Evolutionary conservation across 805 yeast genomes (phyloP), one percentile per base, ranked within the genome.

Genomic region (Pichia nanzhaoensis): DNA sequence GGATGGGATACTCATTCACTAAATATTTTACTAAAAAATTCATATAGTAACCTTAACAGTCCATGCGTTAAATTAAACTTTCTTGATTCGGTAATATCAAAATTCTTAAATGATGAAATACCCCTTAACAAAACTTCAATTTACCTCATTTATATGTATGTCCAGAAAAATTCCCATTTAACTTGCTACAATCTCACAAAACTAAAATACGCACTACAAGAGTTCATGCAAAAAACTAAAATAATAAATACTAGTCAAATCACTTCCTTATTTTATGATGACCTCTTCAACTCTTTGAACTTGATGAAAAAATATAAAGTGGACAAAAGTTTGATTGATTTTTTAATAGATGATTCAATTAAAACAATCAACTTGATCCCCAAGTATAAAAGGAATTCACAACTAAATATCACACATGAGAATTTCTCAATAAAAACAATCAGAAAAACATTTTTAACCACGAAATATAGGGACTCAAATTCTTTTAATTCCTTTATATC

Each of bases 401-500:
- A 53, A 22, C 42, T 36, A n/a, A 56, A 58, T 41, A 54, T 54
- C 51, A 22, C 51, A 12, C 43, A 37, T 14, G 32, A 45, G 13
- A 47, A 42, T 8, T 33, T 41, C 1, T 17, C 52, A 3, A 21
- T 46, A 2, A 46, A 49, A 13, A 32, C 48, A 12, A 41, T 60
- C 40, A 18, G 44, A 44, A n/a, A 51, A 46, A 24, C 55, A 45
- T 39, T 22, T 28, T 32, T 14, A 18, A 30, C 48, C 8, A 6
- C 39, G 35, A 21, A 39, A 38, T n/a, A 38, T 40, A 20, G 37
- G 40, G 56, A 55, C 31, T 48, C 37, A 17, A 54, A 49, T 14
- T 53, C 58, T 18, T 51, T 61, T 49, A 55, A 55, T 37, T 47
- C 52, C 2, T 44, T 60, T 2, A 41, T 61, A n/a, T 52, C 28